Evolutionary conservation across 257 asterid genomes (phyloP).

Genomic region (Petunia secreta): DNA sequence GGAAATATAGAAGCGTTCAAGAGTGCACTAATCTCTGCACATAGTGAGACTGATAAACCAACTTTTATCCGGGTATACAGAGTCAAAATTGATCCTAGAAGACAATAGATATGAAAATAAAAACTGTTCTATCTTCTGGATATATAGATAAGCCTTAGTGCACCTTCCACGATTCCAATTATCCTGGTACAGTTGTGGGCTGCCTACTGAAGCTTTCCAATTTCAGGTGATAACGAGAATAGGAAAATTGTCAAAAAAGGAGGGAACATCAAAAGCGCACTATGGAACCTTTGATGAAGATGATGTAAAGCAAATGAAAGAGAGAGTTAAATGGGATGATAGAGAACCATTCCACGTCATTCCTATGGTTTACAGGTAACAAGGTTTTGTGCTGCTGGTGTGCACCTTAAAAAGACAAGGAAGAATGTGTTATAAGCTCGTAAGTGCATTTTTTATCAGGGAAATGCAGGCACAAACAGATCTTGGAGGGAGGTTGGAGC

Average conservation of each 20-base stretch:
- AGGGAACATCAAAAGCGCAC: slow-evolving; percentile 63
- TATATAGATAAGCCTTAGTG: background rate
- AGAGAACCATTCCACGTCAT: slow-evolving; percentile 54
- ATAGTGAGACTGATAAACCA: slow-evolving; percentile 46
- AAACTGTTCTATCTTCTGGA: background rate
- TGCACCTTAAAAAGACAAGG: background rate
- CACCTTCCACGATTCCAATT: background rate
- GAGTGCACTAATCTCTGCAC: slow-evolving; percentile 46
- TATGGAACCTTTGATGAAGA: slow-evolving; percentile 63
- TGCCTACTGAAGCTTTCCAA: background rate
- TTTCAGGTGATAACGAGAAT: slow-evolving; percentile 55
- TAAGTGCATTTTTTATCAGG: slow-evolving; percentile 30
- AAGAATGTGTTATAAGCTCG: background rate
- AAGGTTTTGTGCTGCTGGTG: background rate
- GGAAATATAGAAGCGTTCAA: slow-evolving; percentile 42
- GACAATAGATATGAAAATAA: background rate
- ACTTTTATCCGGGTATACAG: slow-evolving; percentile 49
- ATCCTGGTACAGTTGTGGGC: background rate
- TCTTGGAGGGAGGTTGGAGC: slow-evolving; percentile 42
- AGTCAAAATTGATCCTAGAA: background rate
- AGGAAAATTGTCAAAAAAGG: slow-evolving; percentile 64
- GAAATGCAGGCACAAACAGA: slow-evolving; percentile 53
- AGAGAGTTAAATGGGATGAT: slow-evolving; percentile 52
- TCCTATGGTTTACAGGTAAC: slow-evolving; percentile 56
- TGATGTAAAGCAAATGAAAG: slow-evolving; percentile 59